Evolutionary conservation across 139 green algal genomes (phyloP).

Genomic region (Ostreobium quekettii): DNA sequence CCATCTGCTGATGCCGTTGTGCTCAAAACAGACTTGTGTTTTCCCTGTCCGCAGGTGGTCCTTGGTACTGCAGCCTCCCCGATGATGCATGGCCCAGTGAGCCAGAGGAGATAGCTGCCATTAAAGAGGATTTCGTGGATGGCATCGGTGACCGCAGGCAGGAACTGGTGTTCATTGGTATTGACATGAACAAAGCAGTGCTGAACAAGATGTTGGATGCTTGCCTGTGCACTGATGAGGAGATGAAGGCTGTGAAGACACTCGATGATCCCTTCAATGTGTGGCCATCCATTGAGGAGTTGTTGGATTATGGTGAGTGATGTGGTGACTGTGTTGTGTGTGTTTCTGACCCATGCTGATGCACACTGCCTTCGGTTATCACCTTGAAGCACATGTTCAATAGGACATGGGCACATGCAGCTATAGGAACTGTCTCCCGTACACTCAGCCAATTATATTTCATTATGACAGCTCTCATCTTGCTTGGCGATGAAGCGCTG

Average conservation of each 20-base stretch:
- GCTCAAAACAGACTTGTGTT: no score
- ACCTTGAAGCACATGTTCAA: no score
- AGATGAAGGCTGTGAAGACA: constrained; percentile 9
- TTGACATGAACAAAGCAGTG: constrained; percentile 43
- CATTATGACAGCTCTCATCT: no score
- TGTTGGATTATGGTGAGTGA: no score
- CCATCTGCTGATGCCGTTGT: no score
- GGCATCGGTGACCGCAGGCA: constrained; percentile 44
- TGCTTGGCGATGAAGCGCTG: no score
- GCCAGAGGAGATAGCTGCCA: constrained; percentile 24
- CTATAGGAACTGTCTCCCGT: no score
- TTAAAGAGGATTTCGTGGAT: constrained; percentile 22
- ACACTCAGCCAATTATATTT: no score
- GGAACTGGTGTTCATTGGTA: constrained; percentile 76
- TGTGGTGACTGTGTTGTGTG: no score
- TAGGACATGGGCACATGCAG: no score
- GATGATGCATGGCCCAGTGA: constrained; percentile 43
- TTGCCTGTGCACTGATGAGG: constrained; percentile 42
- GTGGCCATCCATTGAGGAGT: constrained; percentile 36
- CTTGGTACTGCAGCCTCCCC: constrained; percentile 62
- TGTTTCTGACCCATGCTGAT: no score
- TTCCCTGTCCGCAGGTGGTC: constrained; percentile 20
- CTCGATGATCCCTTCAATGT: constrained; percentile 43
- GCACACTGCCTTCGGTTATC: no score
- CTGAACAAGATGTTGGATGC: constrained; percentile 42